A percentile compares a stretch with the other conserved stretches of the same genome.
These are phyloP conservation scores for Solanum bulbocastanum DNA, from an alignment of 257 asterid genomes.

Conservation along the genomic window DNA sequence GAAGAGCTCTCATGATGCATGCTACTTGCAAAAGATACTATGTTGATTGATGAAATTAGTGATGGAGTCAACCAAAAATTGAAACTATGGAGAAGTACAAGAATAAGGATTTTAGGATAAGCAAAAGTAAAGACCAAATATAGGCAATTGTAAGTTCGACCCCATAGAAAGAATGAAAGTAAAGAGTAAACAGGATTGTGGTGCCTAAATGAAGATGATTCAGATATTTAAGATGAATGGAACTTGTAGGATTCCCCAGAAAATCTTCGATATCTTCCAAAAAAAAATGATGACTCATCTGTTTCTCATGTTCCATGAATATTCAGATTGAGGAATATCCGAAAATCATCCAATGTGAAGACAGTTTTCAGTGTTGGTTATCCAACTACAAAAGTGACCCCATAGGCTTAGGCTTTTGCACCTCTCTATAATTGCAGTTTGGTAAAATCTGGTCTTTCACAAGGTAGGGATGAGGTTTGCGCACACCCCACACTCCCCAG, in stretches of 20 bases:
- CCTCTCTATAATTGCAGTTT: background rate
- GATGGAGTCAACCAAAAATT: background rate
- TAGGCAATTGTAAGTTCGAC: background rate
- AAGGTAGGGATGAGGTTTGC: background rate
- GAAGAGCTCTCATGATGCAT: background rate
- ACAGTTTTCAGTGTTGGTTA: background rate
- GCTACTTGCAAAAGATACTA: background rate
- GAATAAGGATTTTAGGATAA: background rate
- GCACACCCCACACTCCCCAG: background rate
- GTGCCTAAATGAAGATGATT: background rate
- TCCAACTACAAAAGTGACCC: background rate
- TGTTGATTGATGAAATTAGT: background rate
- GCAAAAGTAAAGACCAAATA: background rate
- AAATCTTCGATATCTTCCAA: background rate
- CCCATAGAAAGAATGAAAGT: background rate
- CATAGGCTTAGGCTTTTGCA: background rate
- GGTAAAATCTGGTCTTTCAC: background rate
- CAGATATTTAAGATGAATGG: background rate
- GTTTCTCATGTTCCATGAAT: background rate
- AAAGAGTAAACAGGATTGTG: background rate
- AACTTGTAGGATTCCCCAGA: background rate
- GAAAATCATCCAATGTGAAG: background rate
- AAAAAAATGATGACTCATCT: background rate
- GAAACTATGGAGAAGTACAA: background rate
- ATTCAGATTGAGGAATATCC: background rate